Percentiles rank a stretch among this genome's conserved stretches.
Evolutionary conservation across 352 stramenopile species (phyloP).

Genomic region (Pythium apleroticum): DNA sequence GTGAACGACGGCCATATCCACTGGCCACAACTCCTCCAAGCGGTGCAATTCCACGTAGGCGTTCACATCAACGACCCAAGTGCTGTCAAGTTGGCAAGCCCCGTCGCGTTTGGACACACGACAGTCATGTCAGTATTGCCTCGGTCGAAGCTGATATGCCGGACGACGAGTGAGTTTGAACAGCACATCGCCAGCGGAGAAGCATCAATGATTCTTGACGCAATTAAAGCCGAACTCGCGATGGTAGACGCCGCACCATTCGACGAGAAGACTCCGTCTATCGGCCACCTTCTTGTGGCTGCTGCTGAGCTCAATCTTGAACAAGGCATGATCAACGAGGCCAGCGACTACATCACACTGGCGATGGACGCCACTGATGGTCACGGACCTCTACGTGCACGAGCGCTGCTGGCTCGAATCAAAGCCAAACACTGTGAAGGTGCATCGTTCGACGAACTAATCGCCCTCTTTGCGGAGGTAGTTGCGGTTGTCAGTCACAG

Average conservation of each 20-base stretch:
- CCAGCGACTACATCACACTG: slow-evolving; percentile 9
- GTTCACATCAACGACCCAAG: slow-evolving; percentile 25
- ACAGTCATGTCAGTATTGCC: not conserved
- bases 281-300: not conserved
- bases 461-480: slow-evolving; percentile 29
- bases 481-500: slow-evolving; percentile 41
- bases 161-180: slow-evolving; percentile 5
- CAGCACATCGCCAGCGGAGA: not conserved
- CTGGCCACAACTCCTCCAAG: slow-evolving; percentile 51
- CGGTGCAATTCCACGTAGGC: slow-evolving; percentile 40
- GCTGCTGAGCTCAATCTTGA: slow-evolving; percentile 36
- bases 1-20: slow-evolving; percentile 39
- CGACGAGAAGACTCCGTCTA: not conserved
- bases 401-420: slow-evolving; percentile 37
- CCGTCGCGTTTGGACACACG: not conserved
- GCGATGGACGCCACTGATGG: slow-evolving; percentile 6
- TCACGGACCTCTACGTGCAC: not conserved
- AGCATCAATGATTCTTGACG: not conserved
- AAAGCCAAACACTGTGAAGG: slow-evolving; percentile 28
- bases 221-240: slow-evolving; percentile 6
- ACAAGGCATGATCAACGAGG: slow-evolving; percentile 11
- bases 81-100: slow-evolving; percentile 25
- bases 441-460: slow-evolving; percentile 16
- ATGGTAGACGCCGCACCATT: not conserved
- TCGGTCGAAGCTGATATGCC: slow-evolving; percentile 1